These are phyloP conservation scores for Fusarium phyllophilum DNA, from an alignment of 2,329 filamentous ascomycete species.

Conservation along the genomic window DNA sequence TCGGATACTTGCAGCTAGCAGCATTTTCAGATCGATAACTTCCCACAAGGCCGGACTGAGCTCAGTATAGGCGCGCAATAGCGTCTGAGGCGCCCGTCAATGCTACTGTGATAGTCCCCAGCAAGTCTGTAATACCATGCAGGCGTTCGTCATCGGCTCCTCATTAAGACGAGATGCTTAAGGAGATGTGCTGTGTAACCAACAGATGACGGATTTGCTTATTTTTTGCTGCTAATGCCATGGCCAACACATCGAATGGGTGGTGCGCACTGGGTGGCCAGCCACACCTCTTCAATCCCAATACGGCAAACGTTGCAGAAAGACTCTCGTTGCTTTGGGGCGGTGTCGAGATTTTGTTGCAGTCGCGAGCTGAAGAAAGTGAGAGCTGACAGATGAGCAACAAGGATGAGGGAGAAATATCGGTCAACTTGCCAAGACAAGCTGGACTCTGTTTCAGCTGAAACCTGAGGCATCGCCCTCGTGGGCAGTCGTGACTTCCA, in stretches of 20 bases:
- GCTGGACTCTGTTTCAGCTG: conserved; percentile 9
- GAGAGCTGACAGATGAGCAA: conserved; percentile 19
- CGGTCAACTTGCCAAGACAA: conserved; percentile 8
- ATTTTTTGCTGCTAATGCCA: conserved; percentile 27
- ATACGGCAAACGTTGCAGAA: conserved; percentile 40
- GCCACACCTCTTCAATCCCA: conserved; percentile 30
- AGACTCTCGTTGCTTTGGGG: conserved; percentile 16
- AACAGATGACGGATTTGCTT: conserved; percentile 29
- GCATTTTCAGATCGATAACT: conserved; percentile 14
- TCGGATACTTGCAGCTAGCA: conserved; percentile 21
- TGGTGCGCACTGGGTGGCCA: conserved; percentile 17
- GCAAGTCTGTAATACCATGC: conserved; percentile 19
- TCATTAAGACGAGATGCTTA: conserved; percentile 8
- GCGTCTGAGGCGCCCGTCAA: conserved; percentile 8
- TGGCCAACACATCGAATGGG: conserved; percentile 15
- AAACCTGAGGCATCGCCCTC: conserved; percentile 18
- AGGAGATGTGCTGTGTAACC: conserved; percentile 17
- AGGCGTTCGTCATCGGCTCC: conserved; percentile 28
- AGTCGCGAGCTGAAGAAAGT: conserved; percentile 24
- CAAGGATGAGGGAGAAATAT: conserved; percentile 24
- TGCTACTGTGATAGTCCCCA: conserved; percentile 11
- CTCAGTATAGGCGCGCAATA: conserved; percentile 21
- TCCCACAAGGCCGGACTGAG: conserved; percentile 11
- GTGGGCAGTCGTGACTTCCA: neutral
- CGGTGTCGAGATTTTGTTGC: conserved; percentile 13